These are phyloP conservation scores for Coffea canephora DNA, from an alignment of 257 asterid species.

Conservation along the genomic window DNA sequence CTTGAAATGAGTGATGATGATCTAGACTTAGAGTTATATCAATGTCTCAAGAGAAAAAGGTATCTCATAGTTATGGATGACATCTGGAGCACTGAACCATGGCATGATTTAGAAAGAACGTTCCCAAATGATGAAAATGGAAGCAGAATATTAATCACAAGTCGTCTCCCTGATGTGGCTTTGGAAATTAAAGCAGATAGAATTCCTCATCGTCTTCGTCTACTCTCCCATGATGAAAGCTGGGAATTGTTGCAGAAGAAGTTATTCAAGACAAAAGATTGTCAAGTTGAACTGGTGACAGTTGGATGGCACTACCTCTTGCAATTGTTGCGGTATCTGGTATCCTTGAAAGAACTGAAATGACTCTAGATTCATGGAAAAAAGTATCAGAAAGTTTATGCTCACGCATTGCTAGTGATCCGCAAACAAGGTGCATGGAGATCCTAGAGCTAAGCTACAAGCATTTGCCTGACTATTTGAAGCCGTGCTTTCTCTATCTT, in stretches of 20 bases:
- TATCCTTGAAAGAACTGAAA: conserved; percentile 1
- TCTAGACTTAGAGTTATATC: background rate
- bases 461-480: conserved; percentile 26
- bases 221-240: background rate
- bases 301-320: conserved; percentile 1
- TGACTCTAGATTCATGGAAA: background rate
- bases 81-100: conserved; percentile 12
- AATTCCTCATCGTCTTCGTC: background rate
- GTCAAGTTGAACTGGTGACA: background rate
- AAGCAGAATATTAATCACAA: conserved; percentile 20
- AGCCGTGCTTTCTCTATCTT: conserved; percentile 24
- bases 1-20: background rate
- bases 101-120: background rate
- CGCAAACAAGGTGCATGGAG: background rate
- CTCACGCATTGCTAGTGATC: conserved; percentile 6
- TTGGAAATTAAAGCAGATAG: background rate
- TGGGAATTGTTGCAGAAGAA: background rate
- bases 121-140: conserved; percentile 21
- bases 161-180: conserved; percentile 14
- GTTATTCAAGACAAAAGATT: background rate
- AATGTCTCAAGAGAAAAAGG: background rate
- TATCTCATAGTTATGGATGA: conserved; percentile 25
- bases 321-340: background rate
- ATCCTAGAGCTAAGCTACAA: conserved; percentile 31
- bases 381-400: conserved; percentile 13